Evolutionary conservation across 139 green algal species (phyloP), one percentile per base, ranked within the genome.

Genomic region (Chlamydomonas schloesseri): DNA sequence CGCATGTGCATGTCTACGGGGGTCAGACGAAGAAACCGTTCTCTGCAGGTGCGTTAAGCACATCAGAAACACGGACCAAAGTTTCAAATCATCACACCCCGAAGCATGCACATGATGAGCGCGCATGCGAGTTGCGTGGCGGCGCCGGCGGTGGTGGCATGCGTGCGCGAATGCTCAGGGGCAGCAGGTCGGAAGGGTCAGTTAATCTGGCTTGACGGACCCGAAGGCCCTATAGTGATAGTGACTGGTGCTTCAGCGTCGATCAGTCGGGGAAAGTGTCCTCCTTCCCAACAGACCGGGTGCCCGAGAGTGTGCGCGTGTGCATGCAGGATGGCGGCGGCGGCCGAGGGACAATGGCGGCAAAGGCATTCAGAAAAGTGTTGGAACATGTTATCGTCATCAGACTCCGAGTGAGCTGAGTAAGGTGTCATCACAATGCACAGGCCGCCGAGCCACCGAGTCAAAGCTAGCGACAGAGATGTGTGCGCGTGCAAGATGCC

Each of bases 1-100:
- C 60, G 42, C 42, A 50, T 50, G 42, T 5, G 42, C 42, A 50
- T 50, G 42, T 50, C 42, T 50, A 13, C 42, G 34, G 73, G 77
- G 82, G 87, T 89, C 69, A 83, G 73, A 62, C 53, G 31, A 33
- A 85, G 76, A 76, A 87, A 89, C 88, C 84, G 83, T 73, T 91
- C 91, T 94, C 73, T 82, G 87, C 94, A 96, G 89, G 71, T 94
- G 90, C 84, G 53, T 53, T 72, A 84, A 88, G 75, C 94, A 82
- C 81, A 83, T 97, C 89, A 89, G 92, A 91, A 97, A 97, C 94
- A 97, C 94, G 94, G 91, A 96, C 91, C 93, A 96, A 92, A 86
- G 85, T 76, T 89, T 88, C 88, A 72, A 73, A 88, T 96, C 91
- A 90, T 95, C 92, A 83, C 33, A 36, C 73, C 55, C 62, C 34